Conservation (phyloP, 768 basidiomycete genomes). For the Trametes cinnabarina region DNA sequence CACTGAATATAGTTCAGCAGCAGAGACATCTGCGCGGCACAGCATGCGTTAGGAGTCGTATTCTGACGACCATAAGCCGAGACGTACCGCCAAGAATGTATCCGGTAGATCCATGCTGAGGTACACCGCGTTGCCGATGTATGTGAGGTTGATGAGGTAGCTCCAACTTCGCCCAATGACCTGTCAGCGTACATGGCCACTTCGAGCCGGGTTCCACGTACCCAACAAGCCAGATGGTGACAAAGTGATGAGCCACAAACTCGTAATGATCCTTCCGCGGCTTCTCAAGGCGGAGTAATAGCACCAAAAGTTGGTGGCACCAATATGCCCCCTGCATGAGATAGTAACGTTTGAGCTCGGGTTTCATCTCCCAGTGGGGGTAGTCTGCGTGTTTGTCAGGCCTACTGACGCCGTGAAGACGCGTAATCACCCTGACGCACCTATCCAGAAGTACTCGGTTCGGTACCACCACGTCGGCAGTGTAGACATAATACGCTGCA, state of each 20-base stretch:
- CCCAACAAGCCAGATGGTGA: conserved; percentile 94
- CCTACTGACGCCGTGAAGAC: background rate
- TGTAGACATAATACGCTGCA: conserved; percentile 76
- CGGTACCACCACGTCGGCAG: conserved; percentile 85
- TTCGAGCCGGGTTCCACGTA: conserved; percentile 35
- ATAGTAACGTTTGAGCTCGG: conserved; percentile 87
- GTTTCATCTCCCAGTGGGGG: conserved; percentile 88
- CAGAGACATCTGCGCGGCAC: conserved; percentile 64
- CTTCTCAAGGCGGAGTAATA: conserved; percentile 85
- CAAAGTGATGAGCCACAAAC: conserved; percentile 85
- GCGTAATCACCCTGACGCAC: conserved; percentile 35
- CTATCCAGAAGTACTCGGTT: conserved; percentile 83
- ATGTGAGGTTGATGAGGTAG: conserved; percentile 74
- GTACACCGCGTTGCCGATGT: conserved; percentile 89
- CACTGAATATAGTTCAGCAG: conserved; percentile 82
- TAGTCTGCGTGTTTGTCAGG: conserved; percentile 54
- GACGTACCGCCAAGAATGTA: conserved; percentile 74
- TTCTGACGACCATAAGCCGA: background rate
- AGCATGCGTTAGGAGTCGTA: background rate
- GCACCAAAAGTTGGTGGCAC: conserved; percentile 91
- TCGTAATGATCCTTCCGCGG: conserved; percentile 90
- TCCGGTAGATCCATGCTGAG: conserved; percentile 98
- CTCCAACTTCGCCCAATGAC: conserved; percentile 62
- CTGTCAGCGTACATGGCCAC: background rate
- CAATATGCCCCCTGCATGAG: conserved; percentile 92